Conservation (phyloP, 371 early-diverging fungal species). For the Batkoa obscura region DNA sequence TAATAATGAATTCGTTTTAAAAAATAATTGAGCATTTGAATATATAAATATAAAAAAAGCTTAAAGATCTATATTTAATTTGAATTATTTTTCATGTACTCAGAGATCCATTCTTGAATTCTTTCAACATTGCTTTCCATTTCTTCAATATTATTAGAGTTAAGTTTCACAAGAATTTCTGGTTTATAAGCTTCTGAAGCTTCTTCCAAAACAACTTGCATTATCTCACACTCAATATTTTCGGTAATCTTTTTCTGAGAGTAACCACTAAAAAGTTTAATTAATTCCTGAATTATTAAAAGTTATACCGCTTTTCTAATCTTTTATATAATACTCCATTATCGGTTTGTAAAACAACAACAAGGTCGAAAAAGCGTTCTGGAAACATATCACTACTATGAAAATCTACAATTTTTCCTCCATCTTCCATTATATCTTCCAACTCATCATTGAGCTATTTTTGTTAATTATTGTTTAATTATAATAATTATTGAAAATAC, state of each 20-base stretch:
- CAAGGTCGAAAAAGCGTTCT: constrained; percentile 91
- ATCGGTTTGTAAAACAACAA: constrained; percentile 74
- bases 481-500: constrained; percentile 16
- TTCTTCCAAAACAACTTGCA: constrained; percentile 89
- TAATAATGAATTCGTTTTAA: no score
- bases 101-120: constrained; percentile 52
- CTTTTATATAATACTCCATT: constrained; percentile 66
- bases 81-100: no score
- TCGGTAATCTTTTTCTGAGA: constrained; percentile 75
- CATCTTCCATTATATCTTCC: constrained; percentile 51
- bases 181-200: constrained; percentile 63
- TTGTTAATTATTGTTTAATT: constrained; percentile 27
- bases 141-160: constrained; percentile 60
- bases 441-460: no score
- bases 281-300: not conserved
- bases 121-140: constrained; percentile 75
- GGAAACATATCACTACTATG: constrained; percentile 90
- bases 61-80: no score
- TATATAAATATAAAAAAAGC: no score
- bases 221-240: constrained; percentile 96
- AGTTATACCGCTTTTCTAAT: constrained; percentile 49
- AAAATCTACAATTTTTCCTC: constrained; percentile 81
- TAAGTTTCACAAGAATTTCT: constrained; percentile 63
- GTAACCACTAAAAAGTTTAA: constrained; percentile 69
- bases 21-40: no score